phyloP scores from a whole-genome alignment of 306 rosid species.

The Datisca glomerata region DNA sequence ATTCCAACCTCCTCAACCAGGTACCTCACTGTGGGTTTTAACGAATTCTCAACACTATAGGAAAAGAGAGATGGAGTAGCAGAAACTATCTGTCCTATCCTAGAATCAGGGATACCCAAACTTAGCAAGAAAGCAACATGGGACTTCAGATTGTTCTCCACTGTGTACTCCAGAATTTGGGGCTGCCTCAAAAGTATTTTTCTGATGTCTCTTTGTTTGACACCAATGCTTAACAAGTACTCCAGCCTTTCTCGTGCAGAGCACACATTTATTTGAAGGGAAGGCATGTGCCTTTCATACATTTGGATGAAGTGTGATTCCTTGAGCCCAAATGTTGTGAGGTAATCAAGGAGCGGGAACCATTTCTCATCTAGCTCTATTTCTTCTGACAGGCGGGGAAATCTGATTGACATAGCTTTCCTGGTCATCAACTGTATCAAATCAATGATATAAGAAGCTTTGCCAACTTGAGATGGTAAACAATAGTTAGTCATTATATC shows the following conservation, averaged over 20 bases:
- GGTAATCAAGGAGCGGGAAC: constrained; percentile 89
- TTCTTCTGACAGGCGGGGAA: constrained; percentile 61
- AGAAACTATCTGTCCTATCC: constrained; percentile 74
- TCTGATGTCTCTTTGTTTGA: constrained; percentile 71
- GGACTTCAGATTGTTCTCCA: constrained; percentile 80
- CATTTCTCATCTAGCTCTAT: constrained; percentile 61
- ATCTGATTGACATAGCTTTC: constrained; percentile 37
- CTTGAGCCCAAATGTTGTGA: constrained; percentile 74
- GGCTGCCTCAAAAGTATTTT: constrained; percentile 91
- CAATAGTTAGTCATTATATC: constrained; percentile 7
- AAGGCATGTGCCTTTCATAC: constrained; percentile 83
- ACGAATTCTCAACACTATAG: constrained; percentile 80
- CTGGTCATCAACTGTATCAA: constrained; percentile 33
- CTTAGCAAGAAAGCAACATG: constrained; percentile 69
- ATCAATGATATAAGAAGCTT: constrained; percentile 7
- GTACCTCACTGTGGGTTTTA: constrained; percentile 82
- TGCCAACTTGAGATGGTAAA: constrained; percentile 7
- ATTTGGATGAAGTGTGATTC: constrained; percentile 92
- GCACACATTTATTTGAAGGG: constrained; percentile 71
- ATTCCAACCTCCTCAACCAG: constrained; percentile 93
- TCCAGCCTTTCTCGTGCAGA: constrained; percentile 87
- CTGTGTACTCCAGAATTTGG: constrained; percentile 66
- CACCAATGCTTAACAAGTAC: constrained; percentile 81
- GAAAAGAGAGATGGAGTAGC: constrained; percentile 79
- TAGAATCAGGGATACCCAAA: constrained; percentile 71